Percentiles rank a stretch among this genome's conserved stretches.
phyloP scores from a whole-genome alignment of 2,329 filamentous ascomycete genomes.

The Fusarium aywerte region DNA sequence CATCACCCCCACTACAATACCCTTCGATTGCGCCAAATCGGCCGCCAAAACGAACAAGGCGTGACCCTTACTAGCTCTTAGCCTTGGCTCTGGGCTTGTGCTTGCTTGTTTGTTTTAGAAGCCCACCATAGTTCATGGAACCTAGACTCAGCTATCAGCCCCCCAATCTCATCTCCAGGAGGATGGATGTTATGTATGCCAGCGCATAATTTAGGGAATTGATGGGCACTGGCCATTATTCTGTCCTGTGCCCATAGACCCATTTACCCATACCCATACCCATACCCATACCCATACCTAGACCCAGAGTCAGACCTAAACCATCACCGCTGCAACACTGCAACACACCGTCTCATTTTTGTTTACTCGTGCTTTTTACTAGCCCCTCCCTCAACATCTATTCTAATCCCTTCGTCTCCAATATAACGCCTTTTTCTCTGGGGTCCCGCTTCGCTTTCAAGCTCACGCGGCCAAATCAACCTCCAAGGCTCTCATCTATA shows the following conservation, averaged over 20 bases:
- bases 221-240: constrained; percentile 35
- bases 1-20: constrained; percentile 34
- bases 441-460: constrained; percentile 21
- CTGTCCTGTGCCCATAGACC: constrained; percentile 35
- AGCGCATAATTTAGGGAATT: constrained; percentile 42
- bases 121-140: neutral
- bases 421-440: constrained; percentile 14
- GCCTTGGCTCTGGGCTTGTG: constrained; percentile 11
- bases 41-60: constrained; percentile 35
- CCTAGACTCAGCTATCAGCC: constrained; percentile 29
- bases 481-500: constrained; percentile 24
- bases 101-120: constrained; percentile 25
- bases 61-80: constrained; percentile 29
- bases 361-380: constrained; percentile 24
- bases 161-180: neutral
- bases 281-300: neutral
- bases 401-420: constrained; percentile 25
- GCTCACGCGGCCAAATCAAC: constrained; percentile 13
- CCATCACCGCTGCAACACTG: constrained; percentile 39
- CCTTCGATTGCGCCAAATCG: constrained; percentile 16
- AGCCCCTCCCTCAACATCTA: constrained; percentile 21
- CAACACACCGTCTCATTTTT: constrained; percentile 41
- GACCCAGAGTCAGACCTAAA: constrained; percentile 9
- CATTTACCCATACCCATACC: neutral
- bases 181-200: constrained; percentile 32